phyloP scores from a whole-genome alignment of 495 filamentous ascomycete species.

The Geopyxis carbonaria region DNA sequence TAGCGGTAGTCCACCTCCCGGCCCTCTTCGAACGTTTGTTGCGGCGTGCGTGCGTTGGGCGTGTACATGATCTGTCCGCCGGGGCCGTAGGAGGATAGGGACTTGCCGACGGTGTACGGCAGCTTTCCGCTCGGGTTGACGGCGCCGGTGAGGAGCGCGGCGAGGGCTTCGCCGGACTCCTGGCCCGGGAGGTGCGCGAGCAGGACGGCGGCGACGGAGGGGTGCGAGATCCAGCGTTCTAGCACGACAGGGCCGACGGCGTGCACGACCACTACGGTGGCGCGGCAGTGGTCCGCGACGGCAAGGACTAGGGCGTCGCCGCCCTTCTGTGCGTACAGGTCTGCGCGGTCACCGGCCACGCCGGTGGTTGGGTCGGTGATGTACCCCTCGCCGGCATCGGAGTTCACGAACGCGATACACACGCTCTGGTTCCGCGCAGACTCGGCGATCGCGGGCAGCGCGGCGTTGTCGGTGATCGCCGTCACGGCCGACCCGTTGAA shows the following conservation, averaged over 20 bases:
- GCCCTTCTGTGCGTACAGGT: conserved; percentile 60
- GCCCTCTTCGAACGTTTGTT: conserved; percentile 71
- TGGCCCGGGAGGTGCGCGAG: conserved; percentile 80
- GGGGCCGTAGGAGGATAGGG: conserved; percentile 64
- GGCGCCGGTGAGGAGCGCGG: conserved; percentile 70
- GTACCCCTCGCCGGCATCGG: conserved; percentile 46
- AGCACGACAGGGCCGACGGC: conserved; percentile 74
- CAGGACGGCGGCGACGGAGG: conserved; percentile 63
- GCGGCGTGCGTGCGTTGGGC: conserved; percentile 55
- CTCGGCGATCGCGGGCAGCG: conserved; percentile 7
- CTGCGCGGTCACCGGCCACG: conserved; percentile 64
- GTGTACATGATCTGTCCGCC: conserved; percentile 58
- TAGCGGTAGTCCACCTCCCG: conserved; percentile 81
- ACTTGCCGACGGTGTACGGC: conserved; percentile 80
- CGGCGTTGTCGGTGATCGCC: conserved; percentile 13
- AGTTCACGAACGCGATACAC: conserved; percentile 48
- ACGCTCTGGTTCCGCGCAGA: conserved; percentile 12
- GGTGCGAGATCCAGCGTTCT: conserved; percentile 68
- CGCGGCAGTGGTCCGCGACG: conserved; percentile 56
- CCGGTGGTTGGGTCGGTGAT: conserved; percentile 34
- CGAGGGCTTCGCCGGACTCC: conserved; percentile 73
- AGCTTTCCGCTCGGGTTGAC: conserved; percentile 73
- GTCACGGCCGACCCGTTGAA: conserved; percentile 13
- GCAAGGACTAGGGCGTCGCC: conserved; percentile 55
- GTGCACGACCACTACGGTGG: conserved; percentile 68